Evolutionary conservation across 805 yeast genomes (phyloP).

Genomic region (Candida nanaspora): DNA sequence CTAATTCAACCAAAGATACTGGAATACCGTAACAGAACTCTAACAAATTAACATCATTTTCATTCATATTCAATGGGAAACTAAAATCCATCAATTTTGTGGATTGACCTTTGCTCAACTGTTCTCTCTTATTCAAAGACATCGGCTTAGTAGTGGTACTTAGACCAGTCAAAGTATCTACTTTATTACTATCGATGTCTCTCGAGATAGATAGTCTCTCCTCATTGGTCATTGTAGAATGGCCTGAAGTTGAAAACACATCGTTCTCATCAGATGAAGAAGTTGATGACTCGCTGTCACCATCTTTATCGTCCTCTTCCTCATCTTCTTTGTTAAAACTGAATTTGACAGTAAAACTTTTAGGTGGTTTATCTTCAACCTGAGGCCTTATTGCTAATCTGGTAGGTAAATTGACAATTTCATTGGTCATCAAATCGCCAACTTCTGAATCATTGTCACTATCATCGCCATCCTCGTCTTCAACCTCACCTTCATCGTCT

Average conservation of each 20-base stretch:
- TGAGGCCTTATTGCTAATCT: slow-evolving; percentile 17
- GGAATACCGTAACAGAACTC: slow-evolving; percentile 45
- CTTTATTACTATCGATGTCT: slow-evolving; percentile 1
- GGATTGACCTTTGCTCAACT: slow-evolving; percentile 1
- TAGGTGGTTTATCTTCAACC: slow-evolving; percentile 26
- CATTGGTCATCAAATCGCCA: not conserved
- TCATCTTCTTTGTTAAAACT: slow-evolving; percentile 10
- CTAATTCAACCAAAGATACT: slow-evolving; percentile 33
- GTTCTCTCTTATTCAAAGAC: slow-evolving; percentile 8
- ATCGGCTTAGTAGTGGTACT: slow-evolving; percentile 1
- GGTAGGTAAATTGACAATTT: slow-evolving; percentile 8
- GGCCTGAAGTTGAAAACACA: not conserved
- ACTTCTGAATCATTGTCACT: slow-evolving; percentile 3
- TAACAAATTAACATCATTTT: slow-evolving; percentile 14
- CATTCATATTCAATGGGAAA: slow-evolving; percentile 11
- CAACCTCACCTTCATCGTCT: slow-evolving; percentile 4
- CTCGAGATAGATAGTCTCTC: too few species aligned
- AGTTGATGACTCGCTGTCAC: slow-evolving; percentile 5
- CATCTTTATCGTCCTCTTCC: slow-evolving; percentile 8
- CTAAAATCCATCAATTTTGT: slow-evolving; percentile 10
- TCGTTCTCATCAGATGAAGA: not conserved
- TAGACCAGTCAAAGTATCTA: slow-evolving; percentile 16
- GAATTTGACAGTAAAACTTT: slow-evolving; percentile 21
- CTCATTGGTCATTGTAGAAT: too few species aligned
- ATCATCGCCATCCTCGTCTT: slow-evolving; percentile 8